Base-by-base conservation (phyloP, 331 rosid genomes). In the Quercus lobata region DNA sequence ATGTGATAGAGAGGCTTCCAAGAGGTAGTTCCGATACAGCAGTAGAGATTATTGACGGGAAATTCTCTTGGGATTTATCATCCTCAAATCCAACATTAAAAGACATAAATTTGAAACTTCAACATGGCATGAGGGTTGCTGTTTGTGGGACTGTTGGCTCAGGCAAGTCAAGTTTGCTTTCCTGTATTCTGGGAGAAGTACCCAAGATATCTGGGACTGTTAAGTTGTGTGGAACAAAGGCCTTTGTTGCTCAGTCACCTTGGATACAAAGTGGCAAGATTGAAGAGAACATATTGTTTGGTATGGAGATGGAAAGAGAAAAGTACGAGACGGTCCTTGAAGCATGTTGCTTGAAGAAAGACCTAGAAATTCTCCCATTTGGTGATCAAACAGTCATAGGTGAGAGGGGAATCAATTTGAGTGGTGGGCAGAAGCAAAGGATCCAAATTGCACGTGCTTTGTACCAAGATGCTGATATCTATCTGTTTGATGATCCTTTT, bases 101-200 rank as follows among this genome's bases (percentile, higher is more conserved):
- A 76, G 80, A 87, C 73, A 76, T 90, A 65, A 86, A 82, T 83
- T 60, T 88, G 53, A 83, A 73, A 57, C 78, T 89, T 58, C 70
- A 54, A 57, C 82, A 58, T 29, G 92, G 93, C 52, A 90, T 84
- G 90, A 79, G 72, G 75, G 89, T 92, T 60, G 94, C 88, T 77
- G 74, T 90, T 75, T 92, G 93, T 78, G 97, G 97, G 25, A 79
- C 86, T 49, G 93, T 92, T 63, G 94, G 97, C 77, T 87, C 91
- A 0, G 91, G 97, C 27, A 90, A 90, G 83, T 92, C 97, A 41
- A 90, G 91, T 88, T 84, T 90, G 75, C 89, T 92, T 44, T 90
- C 91, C 5, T 81, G 90, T 72, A 83, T 90, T 32, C 49, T 92
- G 0, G 94, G 97, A 69, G 94, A 90, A 83, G 87, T 92, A 37